These are phyloP conservation scores for Xylaria sp. DNA, from an alignment of 495 filamentous ascomycete species.

Conservation along the genomic window DNA sequence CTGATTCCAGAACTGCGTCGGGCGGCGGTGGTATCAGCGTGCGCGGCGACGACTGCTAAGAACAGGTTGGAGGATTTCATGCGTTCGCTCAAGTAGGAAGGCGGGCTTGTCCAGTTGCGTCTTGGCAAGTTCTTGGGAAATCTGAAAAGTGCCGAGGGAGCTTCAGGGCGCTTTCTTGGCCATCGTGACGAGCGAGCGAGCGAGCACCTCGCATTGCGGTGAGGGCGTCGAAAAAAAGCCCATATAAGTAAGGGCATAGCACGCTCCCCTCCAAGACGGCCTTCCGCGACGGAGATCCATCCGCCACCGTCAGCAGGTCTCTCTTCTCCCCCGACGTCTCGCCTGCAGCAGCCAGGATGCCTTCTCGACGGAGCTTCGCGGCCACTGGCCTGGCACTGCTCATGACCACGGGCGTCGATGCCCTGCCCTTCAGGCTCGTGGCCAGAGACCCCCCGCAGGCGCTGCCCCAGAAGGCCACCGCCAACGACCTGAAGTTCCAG, in stretches of 20 bases:
- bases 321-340: neutral
- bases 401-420: constrained; percentile 33
- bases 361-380: constrained; percentile 43
- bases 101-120: constrained; percentile 25
- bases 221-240: constrained; percentile 15
- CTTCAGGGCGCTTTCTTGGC: constrained; percentile 6
- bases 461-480: constrained; percentile 49
- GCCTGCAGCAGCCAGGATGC: constrained; percentile 32
- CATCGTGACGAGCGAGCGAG: too few relatives aligned
- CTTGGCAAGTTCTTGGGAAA: constrained; percentile 30
- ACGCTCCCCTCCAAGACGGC: neutral
- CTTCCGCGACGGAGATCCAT: neutral
- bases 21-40: neutral
- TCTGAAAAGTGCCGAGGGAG: constrained; percentile 7
- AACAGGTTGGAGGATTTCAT: constrained; percentile 30
- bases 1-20: constrained; percentile 4
- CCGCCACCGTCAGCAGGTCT: neutral
- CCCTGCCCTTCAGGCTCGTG: constrained; percentile 32
- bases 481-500: constrained; percentile 52
- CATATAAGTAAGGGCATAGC: constrained; percentile 16
- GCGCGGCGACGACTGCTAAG: neutral
- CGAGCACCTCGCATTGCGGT: constrained; percentile 3
- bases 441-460: constrained; percentile 41
- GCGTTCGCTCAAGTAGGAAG: constrained; percentile 40
- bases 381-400: constrained; percentile 44